Evolutionary conservation across 495 filamentous ascomycete genomes (phyloP).

Genomic region (Penicillium fimorum): DNA sequence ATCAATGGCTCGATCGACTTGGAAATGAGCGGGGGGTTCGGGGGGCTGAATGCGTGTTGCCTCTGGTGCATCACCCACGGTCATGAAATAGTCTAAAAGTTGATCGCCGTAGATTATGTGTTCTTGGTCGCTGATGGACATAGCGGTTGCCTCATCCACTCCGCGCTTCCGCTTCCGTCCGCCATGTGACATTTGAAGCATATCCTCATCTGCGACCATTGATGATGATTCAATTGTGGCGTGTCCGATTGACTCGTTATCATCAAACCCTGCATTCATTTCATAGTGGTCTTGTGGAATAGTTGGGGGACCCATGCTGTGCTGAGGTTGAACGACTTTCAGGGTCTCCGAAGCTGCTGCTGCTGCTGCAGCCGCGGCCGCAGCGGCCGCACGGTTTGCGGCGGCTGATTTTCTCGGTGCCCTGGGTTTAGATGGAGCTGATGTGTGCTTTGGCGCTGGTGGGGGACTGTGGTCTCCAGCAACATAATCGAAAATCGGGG

Average conservation of each 20-base stretch:
- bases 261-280: slow-evolving; percentile 58
- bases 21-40: slow-evolving; percentile 75
- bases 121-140: slow-evolving; percentile 71
- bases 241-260: slow-evolving; percentile 81
- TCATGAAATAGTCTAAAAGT: slow-evolving; percentile 93
- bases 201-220: slow-evolving; percentile 78
- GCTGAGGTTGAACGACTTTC: slow-evolving; percentile 41
- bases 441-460: slow-evolving; percentile 86
- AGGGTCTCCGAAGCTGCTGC: slow-evolving; percentile 35
- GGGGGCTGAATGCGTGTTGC: slow-evolving; percentile 60
- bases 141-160: slow-evolving; percentile 53
- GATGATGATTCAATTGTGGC: slow-evolving; percentile 75
- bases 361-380: slow-evolving; percentile 9
- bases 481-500: slow-evolving; percentile 84
- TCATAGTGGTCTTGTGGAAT: slow-evolving; percentile 58
- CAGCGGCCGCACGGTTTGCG: slow-evolving; percentile 28
- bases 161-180: slow-evolving; percentile 76
- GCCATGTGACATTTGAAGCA: slow-evolving; percentile 60
- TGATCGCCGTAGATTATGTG: slow-evolving; percentile 89
- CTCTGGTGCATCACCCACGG: slow-evolving; percentile 65
- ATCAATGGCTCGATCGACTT: slow-evolving; percentile 86
- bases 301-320: slow-evolving; percentile 44
- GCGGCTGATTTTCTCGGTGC: slow-evolving; percentile 51
- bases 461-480: slow-evolving; percentile 85
- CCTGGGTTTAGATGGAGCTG: slow-evolving; percentile 65